Percentiles rank a stretch among this genome's conserved stretches.
These are phyloP conservation scores for Colletotrichum gloeosporioides DNA, from an alignment of 2,329 filamentous ascomycete species.

Conservation along the genomic window DNA sequence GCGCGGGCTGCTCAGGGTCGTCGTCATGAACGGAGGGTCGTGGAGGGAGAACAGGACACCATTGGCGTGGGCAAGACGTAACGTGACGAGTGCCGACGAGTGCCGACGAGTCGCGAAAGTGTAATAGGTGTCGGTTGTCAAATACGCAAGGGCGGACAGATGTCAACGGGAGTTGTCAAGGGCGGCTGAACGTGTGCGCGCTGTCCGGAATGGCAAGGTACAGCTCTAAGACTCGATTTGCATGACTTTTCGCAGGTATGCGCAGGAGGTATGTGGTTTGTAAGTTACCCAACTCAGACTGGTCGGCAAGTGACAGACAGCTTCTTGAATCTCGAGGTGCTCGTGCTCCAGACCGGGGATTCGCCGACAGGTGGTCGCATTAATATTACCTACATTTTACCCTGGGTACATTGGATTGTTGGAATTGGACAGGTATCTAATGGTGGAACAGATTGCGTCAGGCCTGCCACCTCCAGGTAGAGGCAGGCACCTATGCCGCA, in stretches of 20 bases:
- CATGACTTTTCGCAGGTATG: neutral
- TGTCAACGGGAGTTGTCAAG: neutral
- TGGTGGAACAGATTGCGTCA: neutral
- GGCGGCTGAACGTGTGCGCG: neutral
- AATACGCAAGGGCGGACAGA: neutral
- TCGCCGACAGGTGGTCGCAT: neutral
- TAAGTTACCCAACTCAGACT: neutral
- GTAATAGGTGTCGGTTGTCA: neutral
- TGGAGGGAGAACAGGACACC: neutral
- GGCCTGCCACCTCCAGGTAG: neutral
- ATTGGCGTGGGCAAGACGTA: conserved; percentile 3
- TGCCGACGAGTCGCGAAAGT: neutral
- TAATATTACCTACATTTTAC: neutral
- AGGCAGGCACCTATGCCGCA: neutral
- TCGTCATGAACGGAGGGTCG: conserved; percentile 16
- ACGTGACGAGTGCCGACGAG: neutral
- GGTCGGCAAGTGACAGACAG: neutral
- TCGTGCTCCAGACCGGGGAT: neutral
- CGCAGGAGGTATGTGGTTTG: neutral
- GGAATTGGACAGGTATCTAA: neutral
- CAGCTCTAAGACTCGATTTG: neutral
- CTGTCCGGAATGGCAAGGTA: neutral
- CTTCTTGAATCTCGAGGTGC: neutral
- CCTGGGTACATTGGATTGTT: neutral
- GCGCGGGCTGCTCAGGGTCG: conserved; percentile 16